A percentile compares a stretch with the other conserved stretches of the same genome.
phyloP scores from a whole-genome alignment of 2,329 filamentous ascomycete species.

The Westerdykella aurantiaca region DNA sequence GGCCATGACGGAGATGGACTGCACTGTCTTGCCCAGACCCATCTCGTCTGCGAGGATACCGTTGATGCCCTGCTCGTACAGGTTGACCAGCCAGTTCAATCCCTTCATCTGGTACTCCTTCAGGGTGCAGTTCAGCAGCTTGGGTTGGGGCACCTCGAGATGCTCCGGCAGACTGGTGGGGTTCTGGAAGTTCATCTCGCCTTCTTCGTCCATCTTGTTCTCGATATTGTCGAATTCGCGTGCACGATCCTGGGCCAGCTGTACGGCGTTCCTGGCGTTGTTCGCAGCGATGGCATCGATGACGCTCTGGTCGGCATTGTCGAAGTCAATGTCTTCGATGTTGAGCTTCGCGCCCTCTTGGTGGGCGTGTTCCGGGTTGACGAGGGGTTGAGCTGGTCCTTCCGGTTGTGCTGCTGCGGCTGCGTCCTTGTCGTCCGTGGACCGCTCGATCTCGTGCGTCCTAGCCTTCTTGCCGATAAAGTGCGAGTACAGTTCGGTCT shows the following conservation, averaged over 20 bases:
- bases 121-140: constrained; percentile 84
- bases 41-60: constrained; percentile 98
- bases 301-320: constrained; percentile 82
- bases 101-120: constrained; percentile 99
- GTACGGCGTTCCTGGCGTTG: constrained; percentile 92
- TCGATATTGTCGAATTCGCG: constrained; percentile 78
- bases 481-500: constrained; percentile 97
- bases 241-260: constrained; percentile 88
- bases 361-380: constrained; percentile 45
- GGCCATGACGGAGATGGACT: constrained; percentile 98
- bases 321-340: constrained; percentile 92
- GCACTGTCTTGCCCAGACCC: constrained; percentile 98
- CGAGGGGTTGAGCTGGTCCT: constrained; percentile 37
- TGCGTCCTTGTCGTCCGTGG: constrained; percentile 66
- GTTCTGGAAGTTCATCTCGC: constrained; percentile 99
- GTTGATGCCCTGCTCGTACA: constrained; percentile 99
- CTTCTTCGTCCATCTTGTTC: constrained; percentile 76
- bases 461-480: constrained; percentile 99
- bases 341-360: constrained; percentile 66
- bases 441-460: constrained; percentile 88
- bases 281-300: constrained; percentile 82
- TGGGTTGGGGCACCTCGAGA: constrained; percentile 89
- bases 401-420: constrained; percentile 40
- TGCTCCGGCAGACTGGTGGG: constrained; percentile 84
- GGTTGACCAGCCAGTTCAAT: constrained; percentile 97